Evolutionary conservation across 768 basidiomycete genomes (phyloP).

Genomic region (Cystofilobasidium ferigula): DNA sequence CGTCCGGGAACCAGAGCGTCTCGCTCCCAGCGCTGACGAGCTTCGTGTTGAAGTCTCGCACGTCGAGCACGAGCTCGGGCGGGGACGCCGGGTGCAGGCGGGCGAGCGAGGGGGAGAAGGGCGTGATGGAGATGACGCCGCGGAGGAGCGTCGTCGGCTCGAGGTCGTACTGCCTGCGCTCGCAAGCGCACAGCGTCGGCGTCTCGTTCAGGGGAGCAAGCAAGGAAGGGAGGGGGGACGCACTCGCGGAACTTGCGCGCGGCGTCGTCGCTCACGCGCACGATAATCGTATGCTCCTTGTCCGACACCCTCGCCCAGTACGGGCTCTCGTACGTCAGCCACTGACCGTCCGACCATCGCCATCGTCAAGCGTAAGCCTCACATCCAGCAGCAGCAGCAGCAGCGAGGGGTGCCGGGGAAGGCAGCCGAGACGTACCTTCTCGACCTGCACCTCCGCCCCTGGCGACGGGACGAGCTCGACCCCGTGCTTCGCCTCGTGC

Average conservation of each 20-base stretch:
- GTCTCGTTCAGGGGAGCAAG: background rate
- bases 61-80: background rate
- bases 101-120: background rate
- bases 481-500: background rate
- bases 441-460: conserved; percentile 1
- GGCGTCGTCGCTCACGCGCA: background rate
- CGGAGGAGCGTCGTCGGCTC: background rate
- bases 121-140: background rate
- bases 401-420: background rate
- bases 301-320: background rate
- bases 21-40: background rate
- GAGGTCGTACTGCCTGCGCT: background rate
- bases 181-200: background rate
- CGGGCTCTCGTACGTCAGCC: conserved; percentile 4
- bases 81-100: background rate
- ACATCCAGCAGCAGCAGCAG: background rate
- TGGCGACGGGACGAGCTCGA: background rate
- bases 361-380: background rate
- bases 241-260: background rate
- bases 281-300: background rate
- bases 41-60: background rate
- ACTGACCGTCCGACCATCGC: background rate
- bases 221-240: background rate
- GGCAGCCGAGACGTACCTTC: background rate
- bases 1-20: background rate